A percentile compares a stretch with the other conserved stretches of the same genome.
Conservation (phyloP, 208 protist species). For the Leishmania arabica region DNA sequence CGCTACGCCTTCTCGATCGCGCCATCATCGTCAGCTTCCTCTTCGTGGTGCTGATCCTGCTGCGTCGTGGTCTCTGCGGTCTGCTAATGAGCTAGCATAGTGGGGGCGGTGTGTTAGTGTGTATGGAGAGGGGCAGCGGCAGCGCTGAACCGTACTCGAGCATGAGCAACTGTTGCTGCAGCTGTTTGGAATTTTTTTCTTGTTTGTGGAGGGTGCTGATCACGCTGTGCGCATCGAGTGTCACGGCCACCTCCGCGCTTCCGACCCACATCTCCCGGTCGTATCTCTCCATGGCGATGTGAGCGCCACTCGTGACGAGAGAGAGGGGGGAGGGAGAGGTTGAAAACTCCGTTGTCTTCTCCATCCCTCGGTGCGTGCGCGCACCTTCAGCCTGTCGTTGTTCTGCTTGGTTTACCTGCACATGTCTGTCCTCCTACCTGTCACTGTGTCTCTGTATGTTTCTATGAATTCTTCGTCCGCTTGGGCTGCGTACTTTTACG, state of each 20-base stretch:
- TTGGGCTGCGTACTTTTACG: not conserved
- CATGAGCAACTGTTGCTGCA: not conserved
- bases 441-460: not conserved
- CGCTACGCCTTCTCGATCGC: conserved; percentile 21
- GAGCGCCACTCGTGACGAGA: not conserved
- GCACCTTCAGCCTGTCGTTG: not conserved
- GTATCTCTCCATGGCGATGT: not conserved
- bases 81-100: conserved; percentile 8
- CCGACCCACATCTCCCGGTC: not conserved
- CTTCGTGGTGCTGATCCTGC: conserved; percentile 24
- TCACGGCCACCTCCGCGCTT: not conserved
- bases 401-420: not conserved
- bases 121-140: not conserved
- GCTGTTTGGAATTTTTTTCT: not conserved
- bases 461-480: not conserved
- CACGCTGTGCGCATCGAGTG: not conserved
- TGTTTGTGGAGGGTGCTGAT: not conserved
- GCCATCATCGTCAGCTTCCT: conserved; percentile 19
- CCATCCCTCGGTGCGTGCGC: not conserved
- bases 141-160: not conserved
- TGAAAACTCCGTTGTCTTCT: not conserved
- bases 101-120: not conserved
- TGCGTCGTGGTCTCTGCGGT: conserved; percentile 23
- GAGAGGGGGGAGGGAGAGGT: not conserved
- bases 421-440: not conserved